Base-by-base conservation (phyloP, 2,329 filamentous ascomycete genomes). In the Atkinsonella hypoxylon region DNA sequence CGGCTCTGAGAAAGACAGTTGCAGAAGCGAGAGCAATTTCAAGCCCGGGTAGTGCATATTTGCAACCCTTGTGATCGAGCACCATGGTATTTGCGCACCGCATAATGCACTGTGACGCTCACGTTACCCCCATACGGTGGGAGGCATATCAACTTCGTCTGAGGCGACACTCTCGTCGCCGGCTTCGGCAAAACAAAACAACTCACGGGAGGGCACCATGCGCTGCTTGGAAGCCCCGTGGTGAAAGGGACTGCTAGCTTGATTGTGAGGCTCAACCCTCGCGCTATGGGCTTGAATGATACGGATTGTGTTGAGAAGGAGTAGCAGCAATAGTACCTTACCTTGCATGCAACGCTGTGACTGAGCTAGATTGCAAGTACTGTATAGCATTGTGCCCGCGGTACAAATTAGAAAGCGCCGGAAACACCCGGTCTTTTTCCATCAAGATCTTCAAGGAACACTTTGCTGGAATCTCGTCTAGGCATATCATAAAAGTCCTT, bases 311-410 rank as follows among this genome's bases (percentile, higher is more conserved):
- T 47, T 22, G 31, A 47, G 34, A 47, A 47, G 45, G 39, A 39
- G 45, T 47, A 6, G 45, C 45, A 22, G 45, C 45, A 11, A 38
- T 47, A n/a, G n/a, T n/a, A n/a, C n/a, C n/a, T n/a, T n/a, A 47
- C 32, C 45, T 47, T 18, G 45, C 45, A 11, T 32, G 45, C 39
- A 32, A 13, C n/a, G 45, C 45, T 32, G 34, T 47, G 34, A 17
- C 45, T 7, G 7, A 40, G 18, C 32, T 47, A 8, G 32, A 7
- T 11, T 11, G 31, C 20, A 18, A 5, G 6, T 47, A 47, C 22
- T 17, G n/a, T n/a, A 31, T 11, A 18, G 11, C 34, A n/a, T 47
- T 18, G 45, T 47, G 12, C 45, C 45, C 30, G 45, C 45, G 13
- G 18, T 47, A 15, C 39, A 39, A 13, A 32, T 32, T 47, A 32